Percentiles rank a stretch among this genome's conserved stretches.
These are phyloP conservation scores for Boletus tomentosulus DNA, from an alignment of 768 basidiomycete species.

Conservation along the genomic window DNA sequence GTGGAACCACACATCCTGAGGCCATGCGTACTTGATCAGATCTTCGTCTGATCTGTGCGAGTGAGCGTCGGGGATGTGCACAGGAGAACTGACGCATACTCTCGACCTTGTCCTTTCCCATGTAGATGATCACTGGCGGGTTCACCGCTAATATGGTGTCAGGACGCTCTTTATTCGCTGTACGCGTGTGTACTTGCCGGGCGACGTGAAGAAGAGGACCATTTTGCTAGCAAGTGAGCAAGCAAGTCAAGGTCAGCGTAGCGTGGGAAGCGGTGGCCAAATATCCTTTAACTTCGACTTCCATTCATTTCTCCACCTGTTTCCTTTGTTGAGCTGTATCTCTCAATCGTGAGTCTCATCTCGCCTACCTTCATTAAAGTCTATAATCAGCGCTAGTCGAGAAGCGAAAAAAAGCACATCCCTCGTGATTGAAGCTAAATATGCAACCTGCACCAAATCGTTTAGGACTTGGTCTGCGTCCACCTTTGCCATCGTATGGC, in stretches of 20 bases:
- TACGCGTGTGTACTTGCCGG: slow-evolving; percentile 27
- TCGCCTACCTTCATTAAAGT: background rate
- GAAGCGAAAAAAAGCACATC: slow-evolving; percentile 1
- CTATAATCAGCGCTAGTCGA: background rate
- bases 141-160: slow-evolving; percentile 40
- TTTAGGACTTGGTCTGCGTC: slow-evolving; percentile 85
- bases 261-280: slow-evolving; percentile 3
- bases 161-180: background rate
- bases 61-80: slow-evolving; percentile 13
- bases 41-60: slow-evolving; percentile 73
- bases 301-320: background rate
- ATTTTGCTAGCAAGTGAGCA: slow-evolving; percentile 25
- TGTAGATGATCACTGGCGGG: slow-evolving; percentile 76
- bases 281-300: background rate
- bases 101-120: slow-evolving; percentile 97
- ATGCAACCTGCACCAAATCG: slow-evolving; percentile 74
- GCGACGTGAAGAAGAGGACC: slow-evolving; percentile 65
- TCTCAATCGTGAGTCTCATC: background rate
- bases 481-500: slow-evolving; percentile 81
- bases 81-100: slow-evolving; percentile 47
- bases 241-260: background rate
- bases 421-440: slow-evolving; percentile 3
- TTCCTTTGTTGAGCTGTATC: background rate
- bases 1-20: slow-evolving; percentile 90
- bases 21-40: slow-evolving; percentile 88